phyloP scores from a whole-genome alignment of 257 asterid species.

The Anisodus acutangulus region DNA sequence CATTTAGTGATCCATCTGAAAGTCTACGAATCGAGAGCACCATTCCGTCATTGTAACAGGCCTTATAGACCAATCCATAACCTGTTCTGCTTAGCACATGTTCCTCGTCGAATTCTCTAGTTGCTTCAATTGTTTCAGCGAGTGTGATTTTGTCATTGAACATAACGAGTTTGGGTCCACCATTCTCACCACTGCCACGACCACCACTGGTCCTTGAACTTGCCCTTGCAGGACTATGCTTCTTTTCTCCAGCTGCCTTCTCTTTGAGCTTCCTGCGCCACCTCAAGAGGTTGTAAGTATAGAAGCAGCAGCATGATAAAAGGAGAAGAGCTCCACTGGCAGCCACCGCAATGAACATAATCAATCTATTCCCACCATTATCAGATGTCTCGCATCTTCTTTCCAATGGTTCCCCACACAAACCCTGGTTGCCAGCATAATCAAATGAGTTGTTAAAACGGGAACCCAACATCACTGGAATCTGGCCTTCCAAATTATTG shows the following conservation, averaged over 20 bases:
- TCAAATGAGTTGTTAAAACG: slow-evolving; percentile 53
- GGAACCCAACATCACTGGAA: slow-evolving; percentile 55
- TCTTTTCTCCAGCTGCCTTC: slow-evolving; percentile 56
- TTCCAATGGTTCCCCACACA: slow-evolving; percentile 68
- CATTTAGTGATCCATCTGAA: slow-evolving; percentile 49
- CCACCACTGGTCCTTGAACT: slow-evolving; percentile 74
- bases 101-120: slow-evolving; percentile 74
- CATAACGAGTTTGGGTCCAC: slow-evolving; percentile 70
- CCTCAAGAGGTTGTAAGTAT: slow-evolving; percentile 60
- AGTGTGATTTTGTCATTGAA: slow-evolving; percentile 70
- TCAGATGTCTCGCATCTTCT: slow-evolving; percentile 48
- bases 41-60: slow-evolving; percentile 73
- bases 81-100: slow-evolving; percentile 64
- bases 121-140: slow-evolving; percentile 71
- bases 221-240: slow-evolving; percentile 68
- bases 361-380: slow-evolving; percentile 49
- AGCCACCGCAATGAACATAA: slow-evolving; percentile 65
- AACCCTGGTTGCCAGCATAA: slow-evolving; percentile 54
- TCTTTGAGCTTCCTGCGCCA: slow-evolving; percentile 73
- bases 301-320: slow-evolving; percentile 73
- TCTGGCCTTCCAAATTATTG: slow-evolving; percentile 61
- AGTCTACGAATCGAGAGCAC: slow-evolving; percentile 67
- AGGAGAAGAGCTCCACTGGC: slow-evolving; percentile 64
- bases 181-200: slow-evolving; percentile 65
- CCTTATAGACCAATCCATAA: slow-evolving; percentile 67